These are phyloP conservation scores for Candida silvicultrix DNA, from an alignment of 805 yeast genomes.

Conservation along the genomic window DNA sequence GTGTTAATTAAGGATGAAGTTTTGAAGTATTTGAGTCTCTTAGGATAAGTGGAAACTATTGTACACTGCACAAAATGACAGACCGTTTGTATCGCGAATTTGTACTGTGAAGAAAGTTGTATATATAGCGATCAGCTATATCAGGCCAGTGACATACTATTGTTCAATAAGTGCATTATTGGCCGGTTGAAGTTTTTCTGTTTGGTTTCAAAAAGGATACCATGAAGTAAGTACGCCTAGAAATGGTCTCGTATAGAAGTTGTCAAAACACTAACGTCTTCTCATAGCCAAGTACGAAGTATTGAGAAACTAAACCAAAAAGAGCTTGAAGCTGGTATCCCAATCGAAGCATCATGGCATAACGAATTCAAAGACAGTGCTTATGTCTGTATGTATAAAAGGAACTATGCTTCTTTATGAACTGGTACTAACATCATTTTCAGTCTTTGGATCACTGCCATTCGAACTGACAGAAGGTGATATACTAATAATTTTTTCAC, in stretches of 20 bases:
- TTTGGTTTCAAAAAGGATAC: no score
- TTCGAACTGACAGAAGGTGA: conserved; percentile 66
- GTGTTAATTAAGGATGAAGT: neutral
- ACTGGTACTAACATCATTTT: neutral
- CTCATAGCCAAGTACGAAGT: conserved; percentile 9
- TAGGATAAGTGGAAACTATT: neutral
- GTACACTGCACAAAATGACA: neutral
- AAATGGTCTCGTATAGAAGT: no score
- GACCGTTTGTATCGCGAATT: neutral
- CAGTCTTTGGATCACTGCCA: conserved; percentile 64
- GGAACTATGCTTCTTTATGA: no score
- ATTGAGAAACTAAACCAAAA: conserved; percentile 55
- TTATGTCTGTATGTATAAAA: conserved; percentile 41
- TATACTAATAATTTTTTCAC: conserved; percentile 72
- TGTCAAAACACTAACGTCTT: no score
- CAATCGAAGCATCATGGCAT: conserved; percentile 81
- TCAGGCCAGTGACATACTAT: no score
- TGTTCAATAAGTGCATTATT: no score
- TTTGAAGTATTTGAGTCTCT: neutral
- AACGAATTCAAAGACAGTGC: conserved; percentile 73
- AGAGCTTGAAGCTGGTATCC: conserved; percentile 57
- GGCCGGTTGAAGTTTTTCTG: no score
- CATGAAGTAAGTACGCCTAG: no score
- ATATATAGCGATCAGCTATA: no score
- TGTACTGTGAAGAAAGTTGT: neutral